Evolutionary conservation across 2,329 filamentous ascomycete species (phyloP).

Genomic region (Phialophora tarda): DNA sequence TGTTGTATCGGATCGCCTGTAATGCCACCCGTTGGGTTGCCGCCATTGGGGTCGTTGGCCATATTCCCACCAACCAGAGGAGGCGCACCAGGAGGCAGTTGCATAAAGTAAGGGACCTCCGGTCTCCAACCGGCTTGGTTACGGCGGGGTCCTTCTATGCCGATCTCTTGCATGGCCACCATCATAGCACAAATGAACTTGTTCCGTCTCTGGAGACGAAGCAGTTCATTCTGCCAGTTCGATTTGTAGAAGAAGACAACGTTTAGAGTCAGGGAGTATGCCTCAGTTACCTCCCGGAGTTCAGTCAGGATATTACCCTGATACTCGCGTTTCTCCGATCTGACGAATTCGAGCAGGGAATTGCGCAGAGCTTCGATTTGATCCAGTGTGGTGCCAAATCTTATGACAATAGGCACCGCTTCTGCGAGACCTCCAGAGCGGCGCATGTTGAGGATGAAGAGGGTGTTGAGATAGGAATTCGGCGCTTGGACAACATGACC

Average conservation of each 20-base stretch:
- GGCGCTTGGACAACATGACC: slow-evolving; percentile 95
- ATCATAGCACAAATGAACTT: slow-evolving; percentile 93
- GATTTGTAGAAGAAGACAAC: slow-evolving; percentile 98
- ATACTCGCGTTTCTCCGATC: slow-evolving; percentile 85
- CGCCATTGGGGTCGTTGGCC: slow-evolving; percentile 49
- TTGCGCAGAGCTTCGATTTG: slow-evolving; percentile 82
- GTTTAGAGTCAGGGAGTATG: slow-evolving; percentile 85
- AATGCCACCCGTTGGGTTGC: slow-evolving; percentile 46
- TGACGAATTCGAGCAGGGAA: slow-evolving; percentile 81
- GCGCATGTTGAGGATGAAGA: slow-evolving; percentile 95
- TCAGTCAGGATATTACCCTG: slow-evolving; percentile 86
- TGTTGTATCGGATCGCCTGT: slow-evolving; percentile 37
- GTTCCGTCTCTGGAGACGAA: slow-evolving; percentile 88
- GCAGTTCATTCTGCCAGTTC: slow-evolving; percentile 92
- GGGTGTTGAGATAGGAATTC: slow-evolving; percentile 87
- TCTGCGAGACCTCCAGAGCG: slow-evolving; percentile 88
- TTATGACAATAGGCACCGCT: slow-evolving; percentile 80
- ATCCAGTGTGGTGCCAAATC: slow-evolving; percentile 82
- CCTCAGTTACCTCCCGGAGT: slow-evolving; percentile 77
- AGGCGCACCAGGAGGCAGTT: slow-evolving; percentile 54
- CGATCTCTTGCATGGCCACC: slow-evolving; percentile 79
- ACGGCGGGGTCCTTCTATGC: slow-evolving; percentile 82
- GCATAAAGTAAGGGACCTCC: slow-evolving; percentile 70
- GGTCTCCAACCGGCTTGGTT: slow-evolving; percentile 71
- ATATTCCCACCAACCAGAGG: slow-evolving; percentile 52